Percentiles rank a stretch among this genome's conserved stretches.
Evolutionary conservation across 2,329 filamentous ascomycete genomes (phyloP).

Genomic region (Aspergillus flavus): DNA sequence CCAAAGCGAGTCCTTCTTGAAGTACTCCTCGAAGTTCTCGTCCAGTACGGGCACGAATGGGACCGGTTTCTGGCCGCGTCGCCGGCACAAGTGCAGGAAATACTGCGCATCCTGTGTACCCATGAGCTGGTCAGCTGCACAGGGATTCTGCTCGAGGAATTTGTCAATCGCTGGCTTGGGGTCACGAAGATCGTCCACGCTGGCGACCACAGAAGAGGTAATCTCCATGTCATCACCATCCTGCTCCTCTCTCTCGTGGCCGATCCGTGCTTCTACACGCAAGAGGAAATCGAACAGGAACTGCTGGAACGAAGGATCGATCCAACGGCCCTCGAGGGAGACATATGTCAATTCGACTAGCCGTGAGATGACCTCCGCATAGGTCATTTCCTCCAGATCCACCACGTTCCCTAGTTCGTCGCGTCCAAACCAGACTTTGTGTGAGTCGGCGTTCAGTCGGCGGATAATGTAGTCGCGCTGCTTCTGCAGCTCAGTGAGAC

Average conservation of each 20-base stretch:
- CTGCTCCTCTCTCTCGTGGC: slow-evolving; percentile 55
- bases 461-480: slow-evolving; percentile 89
- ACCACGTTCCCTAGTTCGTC: slow-evolving; percentile 79
- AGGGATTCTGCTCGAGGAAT: slow-evolving; percentile 80
- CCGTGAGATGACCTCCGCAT: slow-evolving; percentile 80
- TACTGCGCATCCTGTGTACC: slow-evolving; percentile 98
- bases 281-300: slow-evolving; percentile 95
- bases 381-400: slow-evolving; percentile 95
- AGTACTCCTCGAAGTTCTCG: slow-evolving; percentile 97
- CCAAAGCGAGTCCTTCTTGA: slow-evolving; percentile 99
- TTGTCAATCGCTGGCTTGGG: slow-evolving; percentile 78
- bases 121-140: slow-evolving; percentile 87
- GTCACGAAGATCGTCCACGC: slow-evolving; percentile 84
- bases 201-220: slow-evolving; percentile 73
- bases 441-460: slow-evolving; percentile 93
- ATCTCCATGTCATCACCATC: background rate
- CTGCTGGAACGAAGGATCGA: slow-evolving; percentile 78
- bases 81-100: slow-evolving; percentile 89
- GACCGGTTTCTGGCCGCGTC: slow-evolving; percentile 90
- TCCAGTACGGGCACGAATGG: slow-evolving; percentile 94
- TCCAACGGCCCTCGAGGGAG: slow-evolving; percentile 88
- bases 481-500: slow-evolving; percentile 83
- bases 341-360: slow-evolving; percentile 91
- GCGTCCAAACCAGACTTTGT: slow-evolving; percentile 94
- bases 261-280: slow-evolving; percentile 95